Conservation (phyloP, 805 yeast species). For the Kurtzmaniella fragi region DNA sequence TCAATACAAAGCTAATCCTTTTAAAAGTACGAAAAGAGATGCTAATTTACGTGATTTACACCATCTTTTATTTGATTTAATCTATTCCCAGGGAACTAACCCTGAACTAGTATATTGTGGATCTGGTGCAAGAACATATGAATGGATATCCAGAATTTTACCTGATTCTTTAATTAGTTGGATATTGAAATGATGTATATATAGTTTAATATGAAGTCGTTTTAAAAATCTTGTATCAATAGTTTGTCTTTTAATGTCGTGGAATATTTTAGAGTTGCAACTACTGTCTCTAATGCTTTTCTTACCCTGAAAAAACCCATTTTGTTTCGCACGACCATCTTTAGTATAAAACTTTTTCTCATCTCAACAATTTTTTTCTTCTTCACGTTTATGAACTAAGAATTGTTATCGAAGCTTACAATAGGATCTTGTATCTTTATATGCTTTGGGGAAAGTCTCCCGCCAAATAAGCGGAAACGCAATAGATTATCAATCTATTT, state of each 20-base stretch:
- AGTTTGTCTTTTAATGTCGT: no score
- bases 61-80: slow-evolving; percentile 36
- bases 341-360: slow-evolving; percentile 2
- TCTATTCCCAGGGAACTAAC: slow-evolving; percentile 16
- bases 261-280: no score
- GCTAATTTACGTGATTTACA: slow-evolving; percentile 32
- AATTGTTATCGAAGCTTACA: slow-evolving; percentile 76
- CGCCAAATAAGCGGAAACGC: slow-evolving; percentile 70
- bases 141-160: slow-evolving; percentile 23
- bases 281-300: slow-evolving; percentile 3
- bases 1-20: slow-evolving; percentile 25
- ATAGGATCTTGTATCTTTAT: slow-evolving; percentile 31
- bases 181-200: slow-evolving; percentile 10
- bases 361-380: slow-evolving; percentile 11
- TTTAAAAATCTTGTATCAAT: neutral
- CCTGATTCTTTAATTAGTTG: slow-evolving; percentile 28
- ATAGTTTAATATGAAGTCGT: neutral
- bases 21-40: slow-evolving; percentile 23
- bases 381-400: slow-evolving; percentile 62
- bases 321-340: neutral
- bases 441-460: slow-evolving; percentile 90
- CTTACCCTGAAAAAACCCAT: slow-evolving; percentile 1
- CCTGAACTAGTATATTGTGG: slow-evolving; percentile 38
- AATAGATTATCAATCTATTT: slow-evolving; percentile 27
- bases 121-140: slow-evolving; percentile 37